These are phyloP conservation scores for Myxozyma nipponensis DNA, from an alignment of 805 yeast genomes.

Conservation along the genomic window DNA sequence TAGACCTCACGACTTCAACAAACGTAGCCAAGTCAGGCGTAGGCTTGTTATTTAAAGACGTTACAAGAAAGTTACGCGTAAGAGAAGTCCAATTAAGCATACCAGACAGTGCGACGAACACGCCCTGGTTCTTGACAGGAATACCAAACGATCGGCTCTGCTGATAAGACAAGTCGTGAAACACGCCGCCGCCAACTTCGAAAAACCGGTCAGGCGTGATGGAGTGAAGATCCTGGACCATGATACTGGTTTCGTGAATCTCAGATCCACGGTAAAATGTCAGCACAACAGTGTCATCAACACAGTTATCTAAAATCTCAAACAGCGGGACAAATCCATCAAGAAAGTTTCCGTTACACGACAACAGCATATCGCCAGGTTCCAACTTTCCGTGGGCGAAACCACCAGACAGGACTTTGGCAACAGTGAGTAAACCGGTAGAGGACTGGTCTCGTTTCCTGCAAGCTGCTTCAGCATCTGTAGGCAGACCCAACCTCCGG, in stretches of 20 bases:
- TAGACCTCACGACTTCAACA: conserved; percentile 6
- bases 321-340: conserved; percentile 20
- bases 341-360: conserved; percentile 14
- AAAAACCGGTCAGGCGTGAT: conserved; percentile 22
- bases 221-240: conserved; percentile 23
- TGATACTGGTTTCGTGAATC: conserved; percentile 2
- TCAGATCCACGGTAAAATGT: conserved; percentile 11
- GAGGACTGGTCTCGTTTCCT: conserved; percentile 13
- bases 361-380: conserved; percentile 25
- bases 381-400: conserved; percentile 23
- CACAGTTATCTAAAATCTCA: conserved; percentile 17
- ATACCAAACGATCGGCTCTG: conserved; percentile 25
- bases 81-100: conserved; percentile 23
- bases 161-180: conserved; percentile 26
- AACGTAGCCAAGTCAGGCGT: conserved; percentile 23
- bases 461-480: conserved; percentile 17
- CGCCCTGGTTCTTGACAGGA: conserved; percentile 25
- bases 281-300: conserved; percentile 7
- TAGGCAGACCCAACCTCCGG: conserved; percentile 20
- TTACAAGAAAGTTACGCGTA: conserved; percentile 21
- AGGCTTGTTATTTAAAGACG: conserved; percentile 15
- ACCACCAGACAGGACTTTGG: conserved; percentile 21
- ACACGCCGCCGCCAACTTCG: conserved; percentile 26
- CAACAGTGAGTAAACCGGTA: conserved; percentile 21
- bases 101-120: conserved; percentile 24